These are phyloP conservation scores for Hebeloma cylindrosporum DNA, from an alignment of 768 basidiomycete species.

Conservation along the genomic window DNA sequence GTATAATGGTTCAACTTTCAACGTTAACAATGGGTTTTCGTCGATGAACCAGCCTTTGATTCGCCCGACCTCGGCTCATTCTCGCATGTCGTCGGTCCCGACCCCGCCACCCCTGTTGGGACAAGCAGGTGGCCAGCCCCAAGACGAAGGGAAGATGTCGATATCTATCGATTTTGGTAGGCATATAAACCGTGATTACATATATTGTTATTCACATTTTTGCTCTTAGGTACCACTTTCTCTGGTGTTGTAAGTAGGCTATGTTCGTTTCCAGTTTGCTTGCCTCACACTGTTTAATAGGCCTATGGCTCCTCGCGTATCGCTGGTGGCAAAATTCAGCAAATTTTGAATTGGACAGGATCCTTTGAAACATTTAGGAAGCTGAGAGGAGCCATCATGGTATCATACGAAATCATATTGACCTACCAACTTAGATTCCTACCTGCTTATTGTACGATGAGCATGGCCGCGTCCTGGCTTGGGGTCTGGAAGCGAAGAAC, in stretches of 20 bases:
- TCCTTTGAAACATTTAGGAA: conserved; percentile 86
- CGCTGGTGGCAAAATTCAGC: conserved; percentile 74
- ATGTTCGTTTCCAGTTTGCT: background rate
- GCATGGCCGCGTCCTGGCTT: conserved; percentile 69
- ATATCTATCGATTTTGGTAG: conserved; percentile 81
- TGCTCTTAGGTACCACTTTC: conserved; percentile 71
- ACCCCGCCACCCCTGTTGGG: conserved; percentile 22
- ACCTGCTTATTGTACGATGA: conserved; percentile 85
- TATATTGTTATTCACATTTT: conserved; percentile 4
- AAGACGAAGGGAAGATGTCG: conserved; percentile 77
- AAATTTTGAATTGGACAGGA: conserved; percentile 85
- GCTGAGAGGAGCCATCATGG: conserved; percentile 31
- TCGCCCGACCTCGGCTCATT: conserved; percentile 33
- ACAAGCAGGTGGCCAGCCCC: conserved; percentile 22
- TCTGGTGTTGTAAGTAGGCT: conserved; percentile 72
- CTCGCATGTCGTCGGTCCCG: conserved; percentile 24
- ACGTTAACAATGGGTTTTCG: conserved; percentile 23
- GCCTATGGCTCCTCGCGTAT: conserved; percentile 88
- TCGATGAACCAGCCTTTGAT: conserved; percentile 28
- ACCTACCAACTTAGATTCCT: conserved; percentile 48
- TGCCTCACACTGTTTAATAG: conserved; percentile 36
- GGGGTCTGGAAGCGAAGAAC: conserved; percentile 89
- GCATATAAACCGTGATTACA: background rate
- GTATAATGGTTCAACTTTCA: conserved; percentile 27
- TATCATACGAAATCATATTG: conserved; percentile 5